Percentiles rank a stretch among this genome's conserved stretches.
Conservation (phyloP, 2,329 filamentous ascomycete species). For the Pseudogymnoascus sp. region DNA sequence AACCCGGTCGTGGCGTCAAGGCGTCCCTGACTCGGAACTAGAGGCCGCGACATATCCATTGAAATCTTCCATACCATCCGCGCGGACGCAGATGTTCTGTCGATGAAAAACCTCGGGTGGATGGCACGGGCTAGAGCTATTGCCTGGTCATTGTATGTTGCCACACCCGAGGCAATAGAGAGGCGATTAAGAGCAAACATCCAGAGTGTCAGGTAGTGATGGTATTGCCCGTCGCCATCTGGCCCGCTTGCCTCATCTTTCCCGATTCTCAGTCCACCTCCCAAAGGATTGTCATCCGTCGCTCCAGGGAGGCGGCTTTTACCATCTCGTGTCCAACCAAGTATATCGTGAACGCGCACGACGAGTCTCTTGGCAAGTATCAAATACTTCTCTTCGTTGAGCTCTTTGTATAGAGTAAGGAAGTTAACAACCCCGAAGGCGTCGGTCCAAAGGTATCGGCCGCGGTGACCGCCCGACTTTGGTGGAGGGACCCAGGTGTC, state of each 20-base stretch:
- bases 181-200: slow-evolving; percentile 55
- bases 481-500: slow-evolving; percentile 31
- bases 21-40: slow-evolving; percentile 46
- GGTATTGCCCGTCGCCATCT: slow-evolving; percentile 53
- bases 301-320: slow-evolving; percentile 41
- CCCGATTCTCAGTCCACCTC: slow-evolving; percentile 51
- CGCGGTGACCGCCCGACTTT: slow-evolving; percentile 44
- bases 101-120: slow-evolving; percentile 43
- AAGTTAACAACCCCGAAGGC: slow-evolving; percentile 54
- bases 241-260: slow-evolving; percentile 41
- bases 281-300: slow-evolving; percentile 43
- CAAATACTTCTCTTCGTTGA: slow-evolving; percentile 37
- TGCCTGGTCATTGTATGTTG: slow-evolving; percentile 42
- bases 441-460: slow-evolving; percentile 55
- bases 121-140: slow-evolving; percentile 45
- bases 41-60: slow-evolving; percentile 38
- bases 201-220: slow-evolving; percentile 55
- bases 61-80: slow-evolving; percentile 51
- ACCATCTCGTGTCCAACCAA: slow-evolving; percentile 46
- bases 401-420: slow-evolving; percentile 43
- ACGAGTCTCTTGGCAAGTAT: slow-evolving; percentile 42
- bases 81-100: not conserved
- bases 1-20: slow-evolving; percentile 49
- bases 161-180: slow-evolving; percentile 39
- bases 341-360: slow-evolving; percentile 42